These are phyloP conservation scores for Lachancea quebecensis DNA, from an alignment of 805 yeast species.

Conservation along the genomic window DNA sequence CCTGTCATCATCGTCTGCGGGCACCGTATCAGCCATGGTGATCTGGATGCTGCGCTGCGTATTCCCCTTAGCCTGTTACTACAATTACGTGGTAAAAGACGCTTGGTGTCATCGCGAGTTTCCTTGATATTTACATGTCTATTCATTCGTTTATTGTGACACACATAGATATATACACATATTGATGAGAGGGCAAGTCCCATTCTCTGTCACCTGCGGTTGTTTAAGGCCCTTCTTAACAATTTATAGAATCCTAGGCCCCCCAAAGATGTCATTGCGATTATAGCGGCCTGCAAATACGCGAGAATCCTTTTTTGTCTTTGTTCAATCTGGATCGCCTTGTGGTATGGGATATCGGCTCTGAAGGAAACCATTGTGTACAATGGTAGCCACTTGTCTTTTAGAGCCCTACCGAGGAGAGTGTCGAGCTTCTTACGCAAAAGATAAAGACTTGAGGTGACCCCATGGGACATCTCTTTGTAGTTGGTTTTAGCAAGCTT, in stretches of 20 bases:
- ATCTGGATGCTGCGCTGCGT: background rate
- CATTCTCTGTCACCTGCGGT: background rate
- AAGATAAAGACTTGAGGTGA: slow-evolving; percentile 23
- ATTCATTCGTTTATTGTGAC: slow-evolving; percentile 3
- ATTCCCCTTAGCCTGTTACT: background rate
- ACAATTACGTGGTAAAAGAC: background rate
- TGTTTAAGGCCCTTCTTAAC: slow-evolving; percentile 1
- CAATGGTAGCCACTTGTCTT: slow-evolving; percentile 72
- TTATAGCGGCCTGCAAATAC: slow-evolving; percentile 12
- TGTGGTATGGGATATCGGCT: slow-evolving; percentile 69
- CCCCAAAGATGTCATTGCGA: slow-evolving; percentile 8
- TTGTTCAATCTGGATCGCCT: slow-evolving; percentile 49
- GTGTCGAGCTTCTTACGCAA: slow-evolving; percentile 65
- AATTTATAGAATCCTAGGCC: slow-evolving; percentile 4
- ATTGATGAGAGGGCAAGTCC: too few species aligned
- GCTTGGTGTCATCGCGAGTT: background rate
- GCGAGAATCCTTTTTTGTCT: slow-evolving; percentile 49
- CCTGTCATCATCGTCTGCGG: slow-evolving; percentile 20
- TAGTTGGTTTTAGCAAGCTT: slow-evolving; percentile 76
- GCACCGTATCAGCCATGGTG: slow-evolving; percentile 15
- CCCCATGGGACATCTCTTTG: slow-evolving; percentile 24
- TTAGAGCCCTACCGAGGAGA: slow-evolving; percentile 48
- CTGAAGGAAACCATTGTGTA: slow-evolving; percentile 91
- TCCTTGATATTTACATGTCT: background rate
- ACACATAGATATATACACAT: background rate